These are phyloP conservation scores for Gilbertella persicaria DNA, from an alignment of 371 early-diverging fungal genomes.

Conservation along the genomic window DNA sequence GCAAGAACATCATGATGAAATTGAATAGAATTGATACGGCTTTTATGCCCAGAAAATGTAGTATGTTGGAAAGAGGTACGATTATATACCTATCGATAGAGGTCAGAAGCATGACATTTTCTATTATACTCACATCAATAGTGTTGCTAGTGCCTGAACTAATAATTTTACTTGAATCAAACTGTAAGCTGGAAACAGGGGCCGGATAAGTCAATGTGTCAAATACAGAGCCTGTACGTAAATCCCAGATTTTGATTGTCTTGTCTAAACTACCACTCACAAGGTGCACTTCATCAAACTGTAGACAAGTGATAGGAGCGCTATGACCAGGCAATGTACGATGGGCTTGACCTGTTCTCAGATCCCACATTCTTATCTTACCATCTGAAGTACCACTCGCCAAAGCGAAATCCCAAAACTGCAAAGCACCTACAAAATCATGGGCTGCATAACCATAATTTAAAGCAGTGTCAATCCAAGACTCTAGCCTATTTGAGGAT, in stretches of 20 bases:
- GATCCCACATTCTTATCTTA: slow-evolving; percentile 86
- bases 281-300: slow-evolving; percentile 79
- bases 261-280: slow-evolving; percentile 82
- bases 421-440: slow-evolving; percentile 71
- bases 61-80: slow-evolving; percentile 63
- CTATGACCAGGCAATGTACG: slow-evolving; percentile 74
- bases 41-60: slow-evolving; percentile 50
- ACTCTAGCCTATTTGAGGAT: slow-evolving; percentile 16
- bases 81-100: slow-evolving; percentile 55
- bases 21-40: slow-evolving; percentile 47
- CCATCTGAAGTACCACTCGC: slow-evolving; percentile 89
- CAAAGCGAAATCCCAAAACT: slow-evolving; percentile 81
- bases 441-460: slow-evolving; percentile 44
- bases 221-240: slow-evolving; percentile 70
- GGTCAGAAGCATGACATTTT: not conserved
- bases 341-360: slow-evolving; percentile 80
- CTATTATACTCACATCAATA: slow-evolving; percentile 56
- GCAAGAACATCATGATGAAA: slow-evolving; percentile 54
- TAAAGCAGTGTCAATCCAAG: slow-evolving; percentile 27
- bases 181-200: slow-evolving; percentile 62
- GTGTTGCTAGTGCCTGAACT: slow-evolving; percentile 46
- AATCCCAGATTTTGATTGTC: slow-evolving; percentile 83
- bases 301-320: slow-evolving; percentile 70
- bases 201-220: slow-evolving; percentile 60
- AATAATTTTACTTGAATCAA: slow-evolving; percentile 57